Conservation (phyloP, 495 filamentous ascomycete species). For the Corynascus novoguineensis region DNA sequence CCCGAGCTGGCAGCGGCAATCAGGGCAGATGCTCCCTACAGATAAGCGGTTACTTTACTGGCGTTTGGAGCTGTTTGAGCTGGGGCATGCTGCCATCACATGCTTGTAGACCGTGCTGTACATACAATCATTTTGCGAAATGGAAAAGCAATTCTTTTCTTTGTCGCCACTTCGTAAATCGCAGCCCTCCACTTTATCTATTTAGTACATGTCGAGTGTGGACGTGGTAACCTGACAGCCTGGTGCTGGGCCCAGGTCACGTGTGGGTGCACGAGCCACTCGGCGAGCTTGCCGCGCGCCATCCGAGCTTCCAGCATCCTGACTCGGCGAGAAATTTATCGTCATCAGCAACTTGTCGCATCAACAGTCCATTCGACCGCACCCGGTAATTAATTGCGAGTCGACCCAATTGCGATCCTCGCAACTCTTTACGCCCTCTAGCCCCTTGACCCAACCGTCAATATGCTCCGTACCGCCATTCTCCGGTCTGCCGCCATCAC, state of each 20-base stretch:
- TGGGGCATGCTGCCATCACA: not conserved
- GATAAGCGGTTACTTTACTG: conserved; percentile 44
- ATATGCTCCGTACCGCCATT: conserved; percentile 81
- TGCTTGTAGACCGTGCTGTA: conserved; percentile 34
- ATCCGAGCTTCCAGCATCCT: conserved; percentile 19
- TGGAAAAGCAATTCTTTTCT: conserved; percentile 1
- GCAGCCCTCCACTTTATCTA: no score
- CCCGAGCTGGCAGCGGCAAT: conserved; percentile 89
- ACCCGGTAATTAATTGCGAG: not conserved
- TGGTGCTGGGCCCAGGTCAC: not conserved
- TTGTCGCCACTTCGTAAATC: not conserved
- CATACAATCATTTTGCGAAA: conserved; percentile 11
- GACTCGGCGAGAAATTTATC: conserved; percentile 43
- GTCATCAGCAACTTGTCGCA: conserved; percentile 22
- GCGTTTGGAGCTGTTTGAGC: conserved; percentile 2
- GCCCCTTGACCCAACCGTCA: conserved; percentile 22
- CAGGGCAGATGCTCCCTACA: conserved; percentile 82
- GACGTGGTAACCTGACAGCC: not conserved
- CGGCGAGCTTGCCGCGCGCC: conserved; percentile 1
- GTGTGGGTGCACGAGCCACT: conserved; percentile 20
- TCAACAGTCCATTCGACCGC: conserved; percentile 18
- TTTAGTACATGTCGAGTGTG: not conserved
- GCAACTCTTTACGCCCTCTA: conserved; percentile 13
- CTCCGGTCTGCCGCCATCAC: conserved; percentile 57
- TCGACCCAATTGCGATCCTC: conserved; percentile 13